Base-by-base conservation (phyloP, 2,329 filamentous ascomycete species). In the Periconia macrospinosa region DNA sequence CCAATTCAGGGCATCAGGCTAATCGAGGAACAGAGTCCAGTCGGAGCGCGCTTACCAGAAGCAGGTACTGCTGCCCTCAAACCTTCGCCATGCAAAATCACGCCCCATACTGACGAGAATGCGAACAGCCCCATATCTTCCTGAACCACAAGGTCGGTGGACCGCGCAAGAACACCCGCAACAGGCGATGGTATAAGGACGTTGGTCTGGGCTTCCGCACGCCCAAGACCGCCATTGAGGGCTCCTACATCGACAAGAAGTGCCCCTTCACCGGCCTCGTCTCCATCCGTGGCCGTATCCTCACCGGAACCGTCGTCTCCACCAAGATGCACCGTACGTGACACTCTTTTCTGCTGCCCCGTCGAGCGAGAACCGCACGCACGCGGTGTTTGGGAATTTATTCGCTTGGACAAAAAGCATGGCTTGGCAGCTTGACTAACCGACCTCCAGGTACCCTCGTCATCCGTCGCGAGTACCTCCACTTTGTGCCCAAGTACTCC, bases 1-100 rank as follows among this genome's bases (percentile, higher is more conserved):
- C 18, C 43, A 47, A n/a, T 37, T 33, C 47, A 27, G 41, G 43
- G 53, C 47, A 55, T 48, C 46, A 52, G 53, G 57, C 71, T 72
- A 65, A 72, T 55, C 57, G 56, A 48, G 48, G 60, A 86, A 97
- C 84, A 96, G 92, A 81, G 94, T 99, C 82, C 94, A 99, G 89
- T 95, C 91, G 80, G 94, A 99, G 89, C 93, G 94, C 85, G 94
- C 94, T 86, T 99, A 90, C 91, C 94, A 97, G 84, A 99, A 99
- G 71, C 71, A 73, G 70, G 70, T 73, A 71, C 66, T 58, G 61
- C 59, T 56, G 50, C 53, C 33, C 56, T 55, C 57, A 49, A 47
- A 41, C 53, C 30, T 45, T 52, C 11, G 49, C 50, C 51, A 57
- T 50, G 40, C 49, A 49, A 51, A 49, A 37, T 37, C 33, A 37